Percentiles rank a stretch among this genome's conserved stretches.
Evolutionary conservation across 331 rosid genomes (phyloP).

Genomic region (Stylosanthes scabra): DNA sequence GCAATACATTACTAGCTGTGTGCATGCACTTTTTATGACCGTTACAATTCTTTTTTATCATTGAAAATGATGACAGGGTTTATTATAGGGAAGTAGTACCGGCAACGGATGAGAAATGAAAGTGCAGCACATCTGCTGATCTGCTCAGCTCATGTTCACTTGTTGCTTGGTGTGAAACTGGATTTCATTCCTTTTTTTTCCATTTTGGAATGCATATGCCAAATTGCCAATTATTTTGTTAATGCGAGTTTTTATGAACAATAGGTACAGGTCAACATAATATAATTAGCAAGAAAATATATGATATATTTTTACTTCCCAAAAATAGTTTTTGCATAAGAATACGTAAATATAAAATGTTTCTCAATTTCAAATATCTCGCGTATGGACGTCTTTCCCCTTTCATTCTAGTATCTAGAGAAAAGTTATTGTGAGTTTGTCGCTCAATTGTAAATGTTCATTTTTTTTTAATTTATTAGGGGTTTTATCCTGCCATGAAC

Average conservation of each 20-base stretch:
- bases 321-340: no score
- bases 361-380: no score
- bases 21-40: not conserved
- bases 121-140: not conserved
- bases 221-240: not conserved
- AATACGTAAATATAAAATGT: no score
- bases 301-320: not conserved
- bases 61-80: not conserved
- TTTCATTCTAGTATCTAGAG: no score
- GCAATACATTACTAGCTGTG: not conserved
- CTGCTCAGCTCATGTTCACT: not conserved
- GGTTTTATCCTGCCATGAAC: no score
- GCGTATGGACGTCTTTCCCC: no score
- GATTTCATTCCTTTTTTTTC: not conserved
- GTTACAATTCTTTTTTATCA: not conserved
- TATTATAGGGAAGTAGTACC: not conserved
- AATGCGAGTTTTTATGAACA: not conserved
- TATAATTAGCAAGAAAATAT: not conserved
- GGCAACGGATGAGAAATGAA: not conserved
- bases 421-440: no score
- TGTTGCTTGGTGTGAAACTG: not conserved
- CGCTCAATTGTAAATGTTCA: no score
- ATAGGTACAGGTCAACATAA: not conserved
- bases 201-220: no score
- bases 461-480: no score